Percentiles rank a stretch among this genome's conserved stretches.
Evolutionary conservation across 2,329 filamentous ascomycete genomes (phyloP).

Genomic region (Fusarium sp.): DNA sequence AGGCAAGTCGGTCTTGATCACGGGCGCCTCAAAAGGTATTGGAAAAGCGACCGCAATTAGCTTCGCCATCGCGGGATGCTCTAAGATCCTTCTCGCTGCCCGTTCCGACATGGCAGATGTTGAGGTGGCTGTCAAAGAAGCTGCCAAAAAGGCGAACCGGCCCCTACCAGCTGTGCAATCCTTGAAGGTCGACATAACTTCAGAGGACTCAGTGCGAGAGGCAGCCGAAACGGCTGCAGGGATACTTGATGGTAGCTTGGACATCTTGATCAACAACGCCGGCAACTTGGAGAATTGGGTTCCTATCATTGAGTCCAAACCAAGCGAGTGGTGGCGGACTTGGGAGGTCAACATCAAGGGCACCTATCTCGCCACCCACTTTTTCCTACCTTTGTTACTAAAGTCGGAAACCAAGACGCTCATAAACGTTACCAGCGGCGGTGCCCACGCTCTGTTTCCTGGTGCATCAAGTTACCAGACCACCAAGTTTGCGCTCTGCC

Average conservation of each 20-base stretch:
- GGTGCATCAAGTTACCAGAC: conserved; percentile 5
- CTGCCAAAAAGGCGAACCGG: conserved; percentile 51
- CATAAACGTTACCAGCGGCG: conserved; percentile 60
- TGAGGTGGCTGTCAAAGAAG: conserved; percentile 51
- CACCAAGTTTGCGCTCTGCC: conserved; percentile 2
- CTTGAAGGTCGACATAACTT: conserved; percentile 57
- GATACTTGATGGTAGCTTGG: conserved; percentile 53
- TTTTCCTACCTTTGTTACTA: conserved; percentile 64
- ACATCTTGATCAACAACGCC: conserved; percentile 61
- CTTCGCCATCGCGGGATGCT: conserved; percentile 67
- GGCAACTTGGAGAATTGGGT: conserved; percentile 56
- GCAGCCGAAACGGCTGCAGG: conserved; percentile 46
- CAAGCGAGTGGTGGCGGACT: conserved; percentile 59
- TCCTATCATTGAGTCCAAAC: conserved; percentile 54
- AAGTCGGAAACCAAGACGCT: conserved; percentile 56
- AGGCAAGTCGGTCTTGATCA: conserved; percentile 50
- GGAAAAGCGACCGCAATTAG: conserved; percentile 66
- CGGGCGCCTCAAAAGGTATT: background rate
- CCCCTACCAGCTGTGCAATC: conserved; percentile 53
- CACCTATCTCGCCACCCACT: conserved; percentile 58
- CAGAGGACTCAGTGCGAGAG: conserved; percentile 49
- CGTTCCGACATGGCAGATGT: conserved; percentile 59
- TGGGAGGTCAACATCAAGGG: conserved; percentile 67
- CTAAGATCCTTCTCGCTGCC: conserved; percentile 65
- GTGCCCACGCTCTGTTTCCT: conserved; percentile 5